phyloP scores from a whole-genome alignment of 495 filamentous ascomycete species.

The Aspergillus indologenus region DNA sequence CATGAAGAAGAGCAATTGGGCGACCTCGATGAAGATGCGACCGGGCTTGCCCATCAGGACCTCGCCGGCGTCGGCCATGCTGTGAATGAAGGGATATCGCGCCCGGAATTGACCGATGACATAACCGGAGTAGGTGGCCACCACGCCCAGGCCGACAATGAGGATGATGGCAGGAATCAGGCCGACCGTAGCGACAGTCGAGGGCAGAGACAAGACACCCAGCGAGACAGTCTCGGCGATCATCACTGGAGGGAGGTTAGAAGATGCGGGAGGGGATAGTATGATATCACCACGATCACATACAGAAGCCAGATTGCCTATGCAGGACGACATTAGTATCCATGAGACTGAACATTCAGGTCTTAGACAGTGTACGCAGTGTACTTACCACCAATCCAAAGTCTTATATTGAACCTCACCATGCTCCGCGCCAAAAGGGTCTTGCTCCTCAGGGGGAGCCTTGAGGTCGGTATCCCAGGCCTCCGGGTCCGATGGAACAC shows the following conservation, averaged over 20 bases:
- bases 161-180: conserved; percentile 1
- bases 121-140: conserved; percentile 53
- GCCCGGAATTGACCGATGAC: conserved; percentile 33
- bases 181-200: conserved; percentile 1
- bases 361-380: too few relatives aligned
- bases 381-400: conserved; percentile 4
- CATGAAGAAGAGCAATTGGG: conserved; percentile 63
- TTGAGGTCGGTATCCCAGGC: conserved; percentile 3
- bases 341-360: too few relatives aligned
- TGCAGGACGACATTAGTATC: neutral
- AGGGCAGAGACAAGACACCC: neutral
- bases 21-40: conserved; percentile 58
- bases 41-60: conserved; percentile 63
- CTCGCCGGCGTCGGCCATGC: conserved; percentile 71
- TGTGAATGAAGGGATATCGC: conserved; percentile 51
- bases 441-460: neutral
- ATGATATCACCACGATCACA: neutral
- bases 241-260: neutral
- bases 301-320: conserved; percentile 3
- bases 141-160: conserved; percentile 1
- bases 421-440: neutral
- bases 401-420: conserved; percentile 6
- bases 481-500: neutral
- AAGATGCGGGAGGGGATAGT: neutral
- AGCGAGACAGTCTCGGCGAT: conserved; percentile 1